Conservation (phyloP, 768 basidiomycete species). For the Strobilomyces dryophilus region DNA sequence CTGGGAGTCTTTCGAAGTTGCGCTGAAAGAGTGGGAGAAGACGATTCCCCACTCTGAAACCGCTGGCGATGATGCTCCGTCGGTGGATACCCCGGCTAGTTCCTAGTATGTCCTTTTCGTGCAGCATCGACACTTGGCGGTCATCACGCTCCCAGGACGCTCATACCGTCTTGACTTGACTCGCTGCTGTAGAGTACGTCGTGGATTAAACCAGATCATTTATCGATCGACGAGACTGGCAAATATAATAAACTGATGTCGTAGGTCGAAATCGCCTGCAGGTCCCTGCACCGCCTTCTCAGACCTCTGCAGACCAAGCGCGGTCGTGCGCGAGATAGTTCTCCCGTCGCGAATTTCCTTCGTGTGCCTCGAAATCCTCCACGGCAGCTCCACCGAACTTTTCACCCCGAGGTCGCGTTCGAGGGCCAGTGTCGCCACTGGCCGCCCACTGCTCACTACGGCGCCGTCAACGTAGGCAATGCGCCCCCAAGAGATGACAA, state of each 20-base stretch:
- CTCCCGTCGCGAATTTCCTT: slow-evolving; percentile 10
- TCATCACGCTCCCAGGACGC: not conserved
- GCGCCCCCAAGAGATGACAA: too few relatives aligned
- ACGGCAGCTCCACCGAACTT: slow-evolving; percentile 39
- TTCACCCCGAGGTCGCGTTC: slow-evolving; percentile 40
- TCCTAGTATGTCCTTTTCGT: slow-evolving; percentile 9
- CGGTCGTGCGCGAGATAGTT: slow-evolving; percentile 51
- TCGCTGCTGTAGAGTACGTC: slow-evolving; percentile 1
- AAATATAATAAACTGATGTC: slow-evolving; percentile 27
- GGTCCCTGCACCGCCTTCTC: slow-evolving; percentile 35
- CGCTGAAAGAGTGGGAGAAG: slow-evolving; percentile 64
- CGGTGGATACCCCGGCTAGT: slow-evolving; percentile 21
- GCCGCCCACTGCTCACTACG: too few relatives aligned
- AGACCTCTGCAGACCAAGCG: slow-evolving; percentile 45
- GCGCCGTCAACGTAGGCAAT: too few relatives aligned
- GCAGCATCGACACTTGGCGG: not conserved
- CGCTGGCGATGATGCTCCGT: slow-evolving; percentile 19
- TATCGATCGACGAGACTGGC: slow-evolving; percentile 19
- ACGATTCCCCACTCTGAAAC: slow-evolving; percentile 18
- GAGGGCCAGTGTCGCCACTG: too few relatives aligned
- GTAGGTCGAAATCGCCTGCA: slow-evolving; percentile 36
- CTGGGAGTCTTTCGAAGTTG: slow-evolving; percentile 74
- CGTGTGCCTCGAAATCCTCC: slow-evolving; percentile 40
- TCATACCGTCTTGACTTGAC: slow-evolving; percentile 1
- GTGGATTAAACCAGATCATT: slow-evolving; percentile 18